A percentile compares a stretch with the other conserved stretches of the same genome.
These are phyloP conservation scores for Hibiscus mutabilis DNA, from an alignment of 345 rosid species.

Conservation along the genomic window DNA sequence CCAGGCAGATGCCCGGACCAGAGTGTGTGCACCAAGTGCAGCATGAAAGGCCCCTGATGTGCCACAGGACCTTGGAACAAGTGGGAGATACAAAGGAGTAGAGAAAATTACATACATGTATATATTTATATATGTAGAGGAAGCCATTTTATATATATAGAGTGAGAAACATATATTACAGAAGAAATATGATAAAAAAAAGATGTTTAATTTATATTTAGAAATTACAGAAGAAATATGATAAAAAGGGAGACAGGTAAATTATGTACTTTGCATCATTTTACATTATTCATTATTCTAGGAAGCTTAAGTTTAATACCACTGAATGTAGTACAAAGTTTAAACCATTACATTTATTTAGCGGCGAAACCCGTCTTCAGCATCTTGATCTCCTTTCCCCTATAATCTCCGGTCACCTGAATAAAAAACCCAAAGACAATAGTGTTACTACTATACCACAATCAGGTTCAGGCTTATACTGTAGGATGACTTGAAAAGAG, in stretches of 20 bases:
- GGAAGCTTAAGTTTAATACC: not conserved
- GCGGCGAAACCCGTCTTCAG: not conserved
- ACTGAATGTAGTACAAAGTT: not conserved
- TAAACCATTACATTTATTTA: not conserved
- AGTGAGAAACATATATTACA: no score
- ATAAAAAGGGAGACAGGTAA: not conserved
- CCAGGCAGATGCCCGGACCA: no score
- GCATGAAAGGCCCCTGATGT: no score
- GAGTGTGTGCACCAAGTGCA: no score
- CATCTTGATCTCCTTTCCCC: not conserved
- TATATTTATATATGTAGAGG: no score
- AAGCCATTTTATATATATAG: no score
- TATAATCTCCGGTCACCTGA: constrained; percentile 1
- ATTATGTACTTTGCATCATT: not conserved
- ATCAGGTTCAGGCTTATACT: not conserved
- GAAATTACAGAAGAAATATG: not conserved
- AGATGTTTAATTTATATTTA: no score
- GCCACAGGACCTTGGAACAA: no score
- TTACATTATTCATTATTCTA: not conserved
- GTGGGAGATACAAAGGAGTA: no score
- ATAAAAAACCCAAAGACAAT: not conserved
- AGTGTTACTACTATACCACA: not conserved
- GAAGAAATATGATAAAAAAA: no score
- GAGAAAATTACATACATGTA: no score
- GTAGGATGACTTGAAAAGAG: not conserved